These are phyloP conservation scores for Globisporangium nunn DNA, from an alignment of 352 stramenopile genomes.

Conservation along the genomic window DNA sequence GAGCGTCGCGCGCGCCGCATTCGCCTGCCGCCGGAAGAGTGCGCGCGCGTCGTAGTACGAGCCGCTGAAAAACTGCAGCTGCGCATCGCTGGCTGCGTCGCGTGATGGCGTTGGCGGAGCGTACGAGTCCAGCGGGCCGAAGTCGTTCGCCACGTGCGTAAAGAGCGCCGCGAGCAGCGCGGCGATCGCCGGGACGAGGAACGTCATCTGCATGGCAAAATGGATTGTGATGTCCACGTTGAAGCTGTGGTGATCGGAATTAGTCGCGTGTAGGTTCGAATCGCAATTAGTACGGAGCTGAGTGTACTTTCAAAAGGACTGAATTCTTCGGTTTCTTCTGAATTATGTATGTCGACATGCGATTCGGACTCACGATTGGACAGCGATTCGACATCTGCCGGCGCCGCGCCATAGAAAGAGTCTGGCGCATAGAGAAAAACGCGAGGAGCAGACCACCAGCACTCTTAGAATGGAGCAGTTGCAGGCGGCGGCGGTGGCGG, in stretches of 20 bases:
- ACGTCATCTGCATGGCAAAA: background rate
- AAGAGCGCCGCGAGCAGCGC: slow-evolving; percentile 23
- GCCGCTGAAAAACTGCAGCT: slow-evolving; percentile 29
- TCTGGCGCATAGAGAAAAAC: background rate
- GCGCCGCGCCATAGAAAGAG: background rate
- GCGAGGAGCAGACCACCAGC: background rate
- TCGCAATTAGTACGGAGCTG: too few species aligned
- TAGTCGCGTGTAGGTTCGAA: background rate
- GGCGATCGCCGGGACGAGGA: slow-evolving; percentile 1
- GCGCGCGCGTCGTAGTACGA: slow-evolving; percentile 61
- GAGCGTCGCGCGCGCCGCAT: slow-evolving; percentile 27
- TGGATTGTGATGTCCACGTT: background rate
- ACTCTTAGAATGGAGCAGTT: background rate
- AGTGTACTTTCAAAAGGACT: background rate
- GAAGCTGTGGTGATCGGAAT: background rate
- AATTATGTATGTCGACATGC: too few species aligned
- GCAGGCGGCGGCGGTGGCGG: background rate
- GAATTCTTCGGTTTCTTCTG: too few species aligned
- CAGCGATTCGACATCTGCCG: background rate
- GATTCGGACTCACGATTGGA: background rate
- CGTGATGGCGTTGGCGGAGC: background rate
- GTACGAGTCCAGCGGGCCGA: slow-evolving; percentile 42
- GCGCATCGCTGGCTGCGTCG: background rate
- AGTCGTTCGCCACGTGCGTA: slow-evolving; percentile 41
- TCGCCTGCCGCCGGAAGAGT: slow-evolving; percentile 41